Conservation (phyloP, 257 asterid species). For the Datura wrightii region DNA sequence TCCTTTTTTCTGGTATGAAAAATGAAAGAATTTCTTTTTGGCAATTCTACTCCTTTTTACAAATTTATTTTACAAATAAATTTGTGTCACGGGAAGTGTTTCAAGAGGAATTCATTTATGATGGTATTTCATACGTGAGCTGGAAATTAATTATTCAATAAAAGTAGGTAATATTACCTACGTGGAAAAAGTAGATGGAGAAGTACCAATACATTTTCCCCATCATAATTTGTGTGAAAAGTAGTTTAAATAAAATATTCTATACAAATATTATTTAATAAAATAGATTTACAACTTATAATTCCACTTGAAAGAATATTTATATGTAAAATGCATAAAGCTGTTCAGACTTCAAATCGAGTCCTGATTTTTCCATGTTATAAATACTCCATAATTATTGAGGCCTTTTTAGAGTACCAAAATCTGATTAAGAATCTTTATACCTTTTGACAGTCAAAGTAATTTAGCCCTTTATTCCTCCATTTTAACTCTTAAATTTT, state of each 20-base stretch:
- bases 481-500: not conserved
- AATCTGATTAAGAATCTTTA: constrained; percentile 2
- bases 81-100: no score
- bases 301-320: not conserved
- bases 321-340: not conserved
- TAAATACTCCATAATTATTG: not conserved
- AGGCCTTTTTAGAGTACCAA: not conserved
- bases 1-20: no score
- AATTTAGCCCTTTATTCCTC: not conserved
- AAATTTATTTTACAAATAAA: no score
- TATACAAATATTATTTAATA: not conserved
- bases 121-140: not conserved
- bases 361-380: constrained; percentile 25
- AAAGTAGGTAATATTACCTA: not conserved
- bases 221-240: not conserved
- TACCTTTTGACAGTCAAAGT: not conserved
- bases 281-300: not conserved
- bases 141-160: not conserved
- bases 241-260: not conserved
- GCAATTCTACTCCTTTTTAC: no score
- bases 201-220: not conserved
- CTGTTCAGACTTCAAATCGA: not conserved
- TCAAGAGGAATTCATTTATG: no score
- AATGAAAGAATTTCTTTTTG: no score
- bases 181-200: not conserved